Evolutionary conservation across 768 basidiomycete genomes (phyloP).

Genomic region (Hypsizygus marmoreus): DNA sequence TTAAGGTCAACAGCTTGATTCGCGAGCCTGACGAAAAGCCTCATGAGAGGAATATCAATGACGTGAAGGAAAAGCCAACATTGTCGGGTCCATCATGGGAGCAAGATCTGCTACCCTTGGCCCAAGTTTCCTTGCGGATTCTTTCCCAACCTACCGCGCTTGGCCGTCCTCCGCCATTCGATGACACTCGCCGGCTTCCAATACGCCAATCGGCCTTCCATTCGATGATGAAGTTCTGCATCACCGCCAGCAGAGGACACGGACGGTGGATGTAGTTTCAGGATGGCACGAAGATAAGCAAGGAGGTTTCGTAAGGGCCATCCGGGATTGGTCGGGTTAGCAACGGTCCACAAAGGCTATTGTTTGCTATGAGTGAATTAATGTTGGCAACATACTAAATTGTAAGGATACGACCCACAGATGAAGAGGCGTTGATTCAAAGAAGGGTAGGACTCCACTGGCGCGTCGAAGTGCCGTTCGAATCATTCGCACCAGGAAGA

Average conservation of each 20-base stretch:
- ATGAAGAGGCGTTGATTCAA: slow-evolving; percentile 37
- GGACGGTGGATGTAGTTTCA: slow-evolving; percentile 46
- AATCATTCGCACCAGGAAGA: slow-evolving; percentile 68
- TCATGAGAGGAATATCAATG: neutral
- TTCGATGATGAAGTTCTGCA: slow-evolving; percentile 48
- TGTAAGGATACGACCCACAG: no score
- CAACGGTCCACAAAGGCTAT: slow-evolving; percentile 85
- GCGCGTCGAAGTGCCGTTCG: slow-evolving; percentile 39
- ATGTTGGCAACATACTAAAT: no score
- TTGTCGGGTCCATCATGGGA: slow-evolving; percentile 93
- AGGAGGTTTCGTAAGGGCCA: slow-evolving; percentile 96
- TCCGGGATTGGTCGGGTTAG: slow-evolving; percentile 70
- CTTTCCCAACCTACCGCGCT: slow-evolving; percentile 95
- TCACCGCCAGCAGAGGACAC: slow-evolving; percentile 83
- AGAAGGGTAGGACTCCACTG: slow-evolving; percentile 66
- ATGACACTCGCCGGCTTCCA: slow-evolving; percentile 34
- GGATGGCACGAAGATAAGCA: slow-evolving; percentile 72
- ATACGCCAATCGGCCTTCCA: slow-evolving; percentile 65
- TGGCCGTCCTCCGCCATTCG: slow-evolving; percentile 36
- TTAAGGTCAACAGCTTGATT: slow-evolving; percentile 98
- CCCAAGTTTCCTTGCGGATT: slow-evolving; percentile 85
- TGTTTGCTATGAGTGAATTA: slow-evolving; percentile 31
- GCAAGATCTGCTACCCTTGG: slow-evolving; percentile 89
- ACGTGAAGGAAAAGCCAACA: slow-evolving; percentile 39
- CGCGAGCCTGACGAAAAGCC: slow-evolving; percentile 63